These are phyloP conservation scores for Alloascoidea hylecoeti DNA, from an alignment of 805 yeast species.

Conservation along the genomic window DNA sequence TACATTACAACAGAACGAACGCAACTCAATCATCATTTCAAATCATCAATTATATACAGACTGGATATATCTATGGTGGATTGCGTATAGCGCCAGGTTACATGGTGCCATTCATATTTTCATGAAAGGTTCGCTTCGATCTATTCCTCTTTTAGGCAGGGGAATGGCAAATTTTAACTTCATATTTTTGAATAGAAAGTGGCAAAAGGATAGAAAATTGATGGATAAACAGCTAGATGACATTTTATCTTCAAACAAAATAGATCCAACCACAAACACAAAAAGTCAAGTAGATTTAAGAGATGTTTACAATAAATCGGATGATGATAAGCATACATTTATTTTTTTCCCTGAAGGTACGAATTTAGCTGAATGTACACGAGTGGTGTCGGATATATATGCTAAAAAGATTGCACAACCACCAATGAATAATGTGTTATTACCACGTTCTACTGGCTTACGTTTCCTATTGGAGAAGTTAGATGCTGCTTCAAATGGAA, in stretches of 20 bases:
- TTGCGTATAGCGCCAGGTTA: conserved; percentile 52
- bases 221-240: conserved; percentile 40
- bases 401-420: conserved; percentile 31
- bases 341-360: conserved; percentile 93
- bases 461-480: conserved; percentile 49
- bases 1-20: conserved; percentile 22
- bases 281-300: too few species aligned
- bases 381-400: conserved; percentile 38
- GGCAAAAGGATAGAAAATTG: conserved; percentile 60
- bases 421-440: conserved; percentile 42
- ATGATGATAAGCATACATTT: conserved; percentile 47
- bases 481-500: conserved; percentile 13
- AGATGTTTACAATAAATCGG: conserved; percentile 31
- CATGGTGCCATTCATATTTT: conserved; percentile 58
- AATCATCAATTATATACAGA: conserved; percentile 93
- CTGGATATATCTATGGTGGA: conserved; percentile 88
- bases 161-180: conserved; percentile 77
- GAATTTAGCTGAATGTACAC: conserved; percentile 56
- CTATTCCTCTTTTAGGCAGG: conserved; percentile 65
- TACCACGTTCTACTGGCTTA: conserved; percentile 80
- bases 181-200: conserved; percentile 69
- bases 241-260: conserved; percentile 28
- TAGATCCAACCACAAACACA: conserved; percentile 50
- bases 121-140: conserved; percentile 58
- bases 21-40: conserved; percentile 55